A percentile compares a stretch with the other conserved stretches of the same genome.
phyloP scores from a whole-genome alignment of 495 filamentous ascomycete species.

The Xylaria bambusicola region DNA sequence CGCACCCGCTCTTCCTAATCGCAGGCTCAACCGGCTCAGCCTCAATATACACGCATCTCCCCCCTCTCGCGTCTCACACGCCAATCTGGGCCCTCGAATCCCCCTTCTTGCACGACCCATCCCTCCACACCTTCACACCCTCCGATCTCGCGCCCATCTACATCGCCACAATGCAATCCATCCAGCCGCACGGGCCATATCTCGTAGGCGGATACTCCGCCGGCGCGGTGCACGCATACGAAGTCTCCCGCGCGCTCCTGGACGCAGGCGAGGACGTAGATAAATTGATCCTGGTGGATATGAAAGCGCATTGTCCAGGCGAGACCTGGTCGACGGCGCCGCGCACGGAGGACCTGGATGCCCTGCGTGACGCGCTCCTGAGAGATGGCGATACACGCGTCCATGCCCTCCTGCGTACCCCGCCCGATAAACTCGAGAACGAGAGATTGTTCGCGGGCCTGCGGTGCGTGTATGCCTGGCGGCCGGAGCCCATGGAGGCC shows the following conservation, averaged over 20 bases:
- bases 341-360: conserved; percentile 64
- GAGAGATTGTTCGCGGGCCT: conserved; percentile 64
- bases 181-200: conserved; percentile 58
- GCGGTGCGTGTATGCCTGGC: conserved; percentile 62
- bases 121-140: conserved; percentile 32
- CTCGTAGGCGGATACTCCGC: conserved; percentile 68
- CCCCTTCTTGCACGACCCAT: conserved; percentile 46
- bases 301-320: conserved; percentile 62
- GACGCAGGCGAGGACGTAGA: conserved; percentile 63
- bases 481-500: conserved; percentile 53
- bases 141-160: conserved; percentile 40
- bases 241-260: conserved; percentile 62
- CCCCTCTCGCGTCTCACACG: conserved; percentile 33
- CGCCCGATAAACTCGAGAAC: not conserved
- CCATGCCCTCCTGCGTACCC: conserved; percentile 14
- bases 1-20: conserved; percentile 56
- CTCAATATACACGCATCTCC: conserved; percentile 46
- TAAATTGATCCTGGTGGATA: conserved; percentile 67
- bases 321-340: conserved; percentile 65
- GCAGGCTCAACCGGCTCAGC: conserved; percentile 65
- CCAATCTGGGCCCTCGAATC: conserved; percentile 51
- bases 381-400: too few relatives aligned
- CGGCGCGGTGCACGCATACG: conserved; percentile 74
- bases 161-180: conserved; percentile 47
- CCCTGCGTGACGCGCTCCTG: conserved; percentile 20